Conservation (phyloP, 108 stramenopile species). For the Aurantiochytrium sp. region DNA sequence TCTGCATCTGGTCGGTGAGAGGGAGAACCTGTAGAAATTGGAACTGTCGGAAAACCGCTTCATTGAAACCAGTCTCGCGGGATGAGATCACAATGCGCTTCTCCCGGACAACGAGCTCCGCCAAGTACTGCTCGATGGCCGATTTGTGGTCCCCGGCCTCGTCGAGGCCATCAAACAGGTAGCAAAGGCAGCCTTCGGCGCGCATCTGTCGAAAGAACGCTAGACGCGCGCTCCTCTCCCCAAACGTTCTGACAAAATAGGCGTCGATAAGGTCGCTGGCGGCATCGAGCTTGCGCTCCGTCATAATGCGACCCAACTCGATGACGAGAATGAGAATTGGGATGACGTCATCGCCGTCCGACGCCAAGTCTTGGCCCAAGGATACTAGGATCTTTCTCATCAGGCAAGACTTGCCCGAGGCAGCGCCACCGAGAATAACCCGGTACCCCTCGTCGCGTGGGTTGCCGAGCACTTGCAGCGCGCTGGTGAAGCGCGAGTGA, state of each 20-base stretch:
- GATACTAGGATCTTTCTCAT: neutral
- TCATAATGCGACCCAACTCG: neutral
- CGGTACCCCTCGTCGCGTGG: neutral
- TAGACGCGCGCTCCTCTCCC: conserved; percentile 12
- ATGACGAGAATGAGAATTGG: conserved; percentile 2
- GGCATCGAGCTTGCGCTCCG: neutral
- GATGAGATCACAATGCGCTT: neutral
- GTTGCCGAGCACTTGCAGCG: neutral
- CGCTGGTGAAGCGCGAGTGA: neutral
- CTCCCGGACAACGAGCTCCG: neutral
- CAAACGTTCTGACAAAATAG: neutral
- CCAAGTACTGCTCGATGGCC: neutral
- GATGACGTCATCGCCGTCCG: neutral
- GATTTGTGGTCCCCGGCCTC: conserved; percentile 10
- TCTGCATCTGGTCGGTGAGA: conserved; percentile 20
- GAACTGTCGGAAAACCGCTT: neutral
- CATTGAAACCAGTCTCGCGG: neutral
- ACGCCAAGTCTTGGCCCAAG: neutral
- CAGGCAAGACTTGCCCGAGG: conserved; percentile 21
- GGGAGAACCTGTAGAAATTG: neutral
- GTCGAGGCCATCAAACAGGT: conserved; percentile 5
- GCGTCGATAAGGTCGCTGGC: neutral
- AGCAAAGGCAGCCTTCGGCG: neutral
- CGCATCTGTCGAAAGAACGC: conserved; percentile 8
- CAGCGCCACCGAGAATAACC: neutral